A percentile compares a stretch with the other conserved stretches of the same genome.
phyloP scores from a whole-genome alignment of 257 asterid species.

The Solanum pinnatisectum region DNA sequence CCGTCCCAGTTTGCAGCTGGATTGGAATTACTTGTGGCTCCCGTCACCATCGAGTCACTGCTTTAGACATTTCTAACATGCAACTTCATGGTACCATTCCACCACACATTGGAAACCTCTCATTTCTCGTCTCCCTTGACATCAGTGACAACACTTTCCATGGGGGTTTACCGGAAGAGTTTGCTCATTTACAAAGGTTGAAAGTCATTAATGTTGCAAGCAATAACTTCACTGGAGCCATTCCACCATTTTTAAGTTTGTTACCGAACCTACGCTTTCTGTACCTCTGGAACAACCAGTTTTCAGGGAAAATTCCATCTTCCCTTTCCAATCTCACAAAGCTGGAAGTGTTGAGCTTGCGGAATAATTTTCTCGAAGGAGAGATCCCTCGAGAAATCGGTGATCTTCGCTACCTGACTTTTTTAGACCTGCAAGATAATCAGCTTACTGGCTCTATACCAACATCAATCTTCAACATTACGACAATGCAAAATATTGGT shows the following conservation, averaged over 20 bases:
- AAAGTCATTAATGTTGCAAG: background rate
- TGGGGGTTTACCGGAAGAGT: background rate
- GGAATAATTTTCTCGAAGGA: background rate
- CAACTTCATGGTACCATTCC: background rate
- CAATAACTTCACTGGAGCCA: background rate
- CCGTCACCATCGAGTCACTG: background rate
- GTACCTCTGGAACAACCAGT: background rate
- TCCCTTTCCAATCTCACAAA: background rate
- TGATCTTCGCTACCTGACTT: background rate
- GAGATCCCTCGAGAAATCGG: constrained; percentile 9
- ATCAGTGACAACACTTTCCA: background rate
- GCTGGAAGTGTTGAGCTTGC: background rate
- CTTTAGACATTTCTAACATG: background rate
- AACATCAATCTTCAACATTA: background rate
- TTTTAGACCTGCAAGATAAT: background rate
- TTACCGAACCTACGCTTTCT: background rate
- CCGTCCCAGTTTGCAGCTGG: background rate
- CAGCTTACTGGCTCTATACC: constrained; percentile 14
- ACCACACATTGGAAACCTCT: background rate
- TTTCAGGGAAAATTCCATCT: background rate
- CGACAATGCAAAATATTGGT: background rate
- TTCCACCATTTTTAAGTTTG: background rate
- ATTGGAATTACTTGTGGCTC: background rate
- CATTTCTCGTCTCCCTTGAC: background rate
- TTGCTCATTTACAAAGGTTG: background rate